Base-by-base conservation (phyloP, 2,329 filamentous ascomycete genomes). In the Emergomyces pasteurianus region DNA sequence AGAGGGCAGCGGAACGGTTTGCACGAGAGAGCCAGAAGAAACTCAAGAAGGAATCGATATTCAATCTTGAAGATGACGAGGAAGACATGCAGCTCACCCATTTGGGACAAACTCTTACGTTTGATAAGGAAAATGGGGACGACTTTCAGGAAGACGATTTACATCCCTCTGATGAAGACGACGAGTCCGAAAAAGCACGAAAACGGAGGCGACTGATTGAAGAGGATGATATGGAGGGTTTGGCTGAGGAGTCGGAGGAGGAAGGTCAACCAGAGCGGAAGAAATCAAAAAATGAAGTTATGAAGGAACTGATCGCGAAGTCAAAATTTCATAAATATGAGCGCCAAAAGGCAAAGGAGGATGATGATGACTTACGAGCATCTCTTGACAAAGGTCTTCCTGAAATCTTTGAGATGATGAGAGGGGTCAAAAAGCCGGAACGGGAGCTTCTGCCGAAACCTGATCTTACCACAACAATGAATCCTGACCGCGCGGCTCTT, bases 261-360 rank as follows among this genome's bases (percentile, higher is more conserved):
- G 80, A 78, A 2, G 79, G 80, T 42, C 78, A 86, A 64, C 91
- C 90, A 0, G 88, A 92, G 68, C 83, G 87, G 62, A 96, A 96
- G 74, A 99, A 96, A 78, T 87, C 87, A 2, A 97, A 96, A 76
- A 89, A 94, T 59, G 94, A 99, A 74, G 89, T 99, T 57, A 96
- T 97, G 90, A 88, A 96, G 69, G 95, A 99, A 74, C 82, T 99
- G 63, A 96, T 99, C 66, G 90, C 92, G 63, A 99, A 99, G 75
- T 97, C 92, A 0, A 99, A 99, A 72, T 81, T 89, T 64, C 83
- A 96, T 81, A 97, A 96, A 76, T 92, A 92, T 70, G 92, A 97
- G 76, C 86, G 94, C 47, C 94, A 99, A 74, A 86, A 90, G 63
- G 85, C 85, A 34, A 96, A 96, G 71, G 94, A 97, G 63, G 90